These are phyloP conservation scores for Actinomucor elegans DNA, from an alignment of 371 early-diverging fungal genomes.

Conservation along the genomic window DNA sequence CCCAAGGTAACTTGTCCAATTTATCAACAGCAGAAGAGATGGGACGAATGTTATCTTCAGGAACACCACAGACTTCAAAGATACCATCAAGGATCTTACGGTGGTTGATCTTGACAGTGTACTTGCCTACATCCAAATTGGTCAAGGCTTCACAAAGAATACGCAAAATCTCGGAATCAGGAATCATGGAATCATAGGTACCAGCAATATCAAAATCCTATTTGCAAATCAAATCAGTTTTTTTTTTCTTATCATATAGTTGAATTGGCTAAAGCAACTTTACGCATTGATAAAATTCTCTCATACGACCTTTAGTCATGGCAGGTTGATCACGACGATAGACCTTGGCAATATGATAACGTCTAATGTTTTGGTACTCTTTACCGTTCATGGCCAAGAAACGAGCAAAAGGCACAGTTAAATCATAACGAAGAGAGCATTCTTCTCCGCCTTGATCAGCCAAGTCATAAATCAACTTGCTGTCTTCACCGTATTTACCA, in stretches of 20 bases:
- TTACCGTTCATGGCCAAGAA: slow-evolving; percentile 94
- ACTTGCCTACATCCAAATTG: slow-evolving; percentile 78
- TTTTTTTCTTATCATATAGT: not conserved
- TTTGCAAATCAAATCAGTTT: not conserved
- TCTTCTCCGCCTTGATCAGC: slow-evolving; percentile 99
- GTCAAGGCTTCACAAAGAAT: slow-evolving; percentile 84
- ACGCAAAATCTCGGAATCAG: slow-evolving; percentile 95
- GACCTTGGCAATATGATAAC: slow-evolving; percentile 99
- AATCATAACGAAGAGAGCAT: slow-evolving; percentile 97
- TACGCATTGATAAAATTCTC: slow-evolving; percentile 99
- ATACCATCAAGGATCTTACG: slow-evolving; percentile 96
- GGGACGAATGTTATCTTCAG: slow-evolving; percentile 77
- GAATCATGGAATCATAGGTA: slow-evolving; percentile 91
- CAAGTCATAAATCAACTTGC: slow-evolving; percentile 98
- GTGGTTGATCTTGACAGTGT: slow-evolving; percentile 95
- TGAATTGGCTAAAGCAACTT: slow-evolving; percentile 64
- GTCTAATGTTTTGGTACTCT: slow-evolving; percentile 85
- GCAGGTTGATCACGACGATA: slow-evolving; percentile 99
- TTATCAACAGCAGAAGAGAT: slow-evolving; percentile 99
- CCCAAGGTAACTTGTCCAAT: slow-evolving; percentile 92
- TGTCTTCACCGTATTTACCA: slow-evolving; percentile 99
- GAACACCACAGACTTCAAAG: slow-evolving; percentile 96
- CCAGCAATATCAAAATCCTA: slow-evolving; percentile 99
- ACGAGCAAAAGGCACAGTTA: slow-evolving; percentile 99
- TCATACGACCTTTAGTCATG: slow-evolving; percentile 97